Percentiles rank a stretch among this genome's conserved stretches.
phyloP scores from a whole-genome alignment of 2,329 filamentous ascomycete genomes.

The Tolypocladium nubicola region DNA sequence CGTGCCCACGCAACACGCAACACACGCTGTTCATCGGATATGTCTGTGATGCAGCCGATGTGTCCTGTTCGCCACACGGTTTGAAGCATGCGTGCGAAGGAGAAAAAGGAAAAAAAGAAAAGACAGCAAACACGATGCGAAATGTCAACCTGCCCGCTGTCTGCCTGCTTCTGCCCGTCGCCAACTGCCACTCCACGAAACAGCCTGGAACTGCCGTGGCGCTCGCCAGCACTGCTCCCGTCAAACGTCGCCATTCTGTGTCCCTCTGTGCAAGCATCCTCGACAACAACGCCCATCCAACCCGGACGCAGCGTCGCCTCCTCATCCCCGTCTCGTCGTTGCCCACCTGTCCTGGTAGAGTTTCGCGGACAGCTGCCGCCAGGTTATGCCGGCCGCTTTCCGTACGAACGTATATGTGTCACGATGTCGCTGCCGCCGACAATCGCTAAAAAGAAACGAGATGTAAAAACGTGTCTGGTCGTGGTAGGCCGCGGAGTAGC shows the following conservation, averaged over 20 bases:
- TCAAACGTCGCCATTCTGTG: neutral
- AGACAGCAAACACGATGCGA: neutral
- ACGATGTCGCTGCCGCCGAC: conserved; percentile 7
- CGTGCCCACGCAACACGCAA: too few species aligned
- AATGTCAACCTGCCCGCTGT: neutral
- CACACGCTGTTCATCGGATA: too few species aligned
- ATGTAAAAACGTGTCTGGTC: neutral
- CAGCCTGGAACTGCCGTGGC: neutral
- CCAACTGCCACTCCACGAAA: neutral
- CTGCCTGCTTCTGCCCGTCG: neutral
- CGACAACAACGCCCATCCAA: too few species aligned
- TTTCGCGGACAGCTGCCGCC: neutral
- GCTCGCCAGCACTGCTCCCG: neutral
- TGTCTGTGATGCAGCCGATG: neutral
- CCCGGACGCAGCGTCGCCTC: neutral
- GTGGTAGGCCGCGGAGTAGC: neutral
- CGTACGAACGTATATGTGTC: conserved; percentile 20
- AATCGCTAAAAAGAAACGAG: neutral
- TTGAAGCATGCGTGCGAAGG: neutral
- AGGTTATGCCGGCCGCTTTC: neutral
- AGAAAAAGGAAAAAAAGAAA: neutral
- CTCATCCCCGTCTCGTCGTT: neutral
- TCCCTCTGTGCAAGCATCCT: neutral
- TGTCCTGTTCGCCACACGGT: conserved; percentile 3
- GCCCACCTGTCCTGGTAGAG: neutral